A percentile compares a stretch with the other conserved stretches of the same genome.
Evolutionary conservation across 129 eudicot species (phyloP).

Genomic region (Kitagawia praeruptora): DNA sequence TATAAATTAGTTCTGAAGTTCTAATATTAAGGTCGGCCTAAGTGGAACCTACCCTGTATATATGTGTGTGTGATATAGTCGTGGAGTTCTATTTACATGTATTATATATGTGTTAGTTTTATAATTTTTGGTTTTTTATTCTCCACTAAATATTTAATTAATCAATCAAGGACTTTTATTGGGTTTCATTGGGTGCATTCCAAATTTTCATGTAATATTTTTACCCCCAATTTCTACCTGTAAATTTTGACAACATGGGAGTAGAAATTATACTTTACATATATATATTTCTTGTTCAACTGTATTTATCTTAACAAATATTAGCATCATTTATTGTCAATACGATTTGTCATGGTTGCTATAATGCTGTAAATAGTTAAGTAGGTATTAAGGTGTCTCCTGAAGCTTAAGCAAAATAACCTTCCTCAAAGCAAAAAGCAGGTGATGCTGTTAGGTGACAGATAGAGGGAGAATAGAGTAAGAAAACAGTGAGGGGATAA

Average conservation of each 20-base stretch:
- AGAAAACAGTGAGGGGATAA: background rate
- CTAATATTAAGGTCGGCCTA: background rate
- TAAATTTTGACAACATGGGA: too few species aligned
- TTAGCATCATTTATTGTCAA: too few species aligned
- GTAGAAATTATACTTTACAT: too few species aligned
- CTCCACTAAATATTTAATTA: background rate
- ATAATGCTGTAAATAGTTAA: too few species aligned
- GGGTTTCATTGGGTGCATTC: background rate
- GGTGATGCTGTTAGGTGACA: background rate
- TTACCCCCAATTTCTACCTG: too few species aligned
- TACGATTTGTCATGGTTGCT: too few species aligned
- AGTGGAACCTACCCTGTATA: background rate
- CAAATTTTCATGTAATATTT: background rate
- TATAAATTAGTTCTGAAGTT: background rate
- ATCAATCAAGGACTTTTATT: background rate
- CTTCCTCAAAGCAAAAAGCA: too few species aligned
- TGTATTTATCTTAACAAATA: too few species aligned
- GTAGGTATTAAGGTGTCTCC: too few species aligned
- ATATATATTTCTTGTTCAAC: too few species aligned
- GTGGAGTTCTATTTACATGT: background rate
- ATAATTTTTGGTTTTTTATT: background rate
- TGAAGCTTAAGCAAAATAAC: too few species aligned
- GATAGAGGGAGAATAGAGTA: background rate
- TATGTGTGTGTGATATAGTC: background rate
- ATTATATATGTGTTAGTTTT: background rate